Percentiles rank a stretch among this genome's conserved stretches.
Conservation (phyloP, 345 rosid species). For the Garcia nutans region DNA sequence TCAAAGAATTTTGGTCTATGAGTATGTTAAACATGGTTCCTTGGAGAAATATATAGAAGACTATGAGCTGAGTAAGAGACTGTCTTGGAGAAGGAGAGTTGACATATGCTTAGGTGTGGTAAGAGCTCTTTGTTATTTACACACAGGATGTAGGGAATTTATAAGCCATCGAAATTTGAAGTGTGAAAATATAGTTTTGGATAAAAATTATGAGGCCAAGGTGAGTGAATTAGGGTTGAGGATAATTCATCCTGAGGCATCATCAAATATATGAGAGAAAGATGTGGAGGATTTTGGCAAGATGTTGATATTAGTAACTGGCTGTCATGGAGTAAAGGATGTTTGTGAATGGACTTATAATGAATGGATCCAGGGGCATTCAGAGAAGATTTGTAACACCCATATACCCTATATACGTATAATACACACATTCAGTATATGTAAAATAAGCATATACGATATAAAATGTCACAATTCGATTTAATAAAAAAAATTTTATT, state of each 20-base stretch:
- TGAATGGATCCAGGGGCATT: constrained; percentile 55
- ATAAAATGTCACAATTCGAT: no score
- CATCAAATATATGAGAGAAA: constrained; percentile 39
- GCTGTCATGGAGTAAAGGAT: constrained; percentile 40
- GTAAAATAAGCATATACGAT: no score
- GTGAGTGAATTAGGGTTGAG: constrained; percentile 61
- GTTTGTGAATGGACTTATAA: constrained; percentile 47
- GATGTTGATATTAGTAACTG: constrained; percentile 49
- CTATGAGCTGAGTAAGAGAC: constrained; percentile 46
- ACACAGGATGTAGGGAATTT: constrained; percentile 72
- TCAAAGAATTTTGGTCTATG: constrained; percentile 62
- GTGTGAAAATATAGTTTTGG: constrained; percentile 62
- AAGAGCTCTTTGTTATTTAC: constrained; percentile 66
- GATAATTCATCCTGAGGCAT: constrained; percentile 16
- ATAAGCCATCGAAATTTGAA: constrained; percentile 73
- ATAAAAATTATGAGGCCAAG: constrained; percentile 62
- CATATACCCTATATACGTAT: no score
- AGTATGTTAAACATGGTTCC: constrained; percentile 58
- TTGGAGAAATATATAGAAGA: constrained; percentile 53
- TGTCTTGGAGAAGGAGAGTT: constrained; percentile 69
- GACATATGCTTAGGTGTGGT: constrained; percentile 60
- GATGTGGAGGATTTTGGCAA: constrained; percentile 74
- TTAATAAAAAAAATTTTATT: no score
- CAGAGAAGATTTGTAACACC: no score
- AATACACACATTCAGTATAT: no score